Evolutionary conservation across 169 alveolate species (phyloP).

Genomic region (Neospora caninum): DNA sequence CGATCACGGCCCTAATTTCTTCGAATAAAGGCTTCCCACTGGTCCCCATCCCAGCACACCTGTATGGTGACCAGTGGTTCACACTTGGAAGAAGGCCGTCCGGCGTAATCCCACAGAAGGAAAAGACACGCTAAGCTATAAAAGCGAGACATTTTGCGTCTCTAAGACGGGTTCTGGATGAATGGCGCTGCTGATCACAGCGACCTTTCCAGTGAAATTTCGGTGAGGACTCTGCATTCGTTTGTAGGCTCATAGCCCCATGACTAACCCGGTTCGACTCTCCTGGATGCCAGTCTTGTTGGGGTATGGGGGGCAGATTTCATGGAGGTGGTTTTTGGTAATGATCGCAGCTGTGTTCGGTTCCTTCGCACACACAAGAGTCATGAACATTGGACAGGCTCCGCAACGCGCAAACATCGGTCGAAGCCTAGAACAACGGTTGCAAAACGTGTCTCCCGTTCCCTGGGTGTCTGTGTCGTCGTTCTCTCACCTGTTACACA

Average conservation of each 20-base stretch:
- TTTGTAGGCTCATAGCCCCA: no score
- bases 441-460: no score
- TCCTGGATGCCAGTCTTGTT: no score
- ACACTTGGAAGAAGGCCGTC: neutral
- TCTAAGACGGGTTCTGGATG: neutral
- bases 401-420: neutral
- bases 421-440: neutral
- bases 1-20: neutral
- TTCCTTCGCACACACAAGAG: neutral
- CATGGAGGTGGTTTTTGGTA: neutral
- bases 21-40: constrained; percentile 7
- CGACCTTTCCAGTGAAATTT: no score
- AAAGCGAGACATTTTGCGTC: neutral
- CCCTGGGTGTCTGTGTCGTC: no score
- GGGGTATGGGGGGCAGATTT: no score
- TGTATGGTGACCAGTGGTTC: neutral
- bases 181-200: neutral
- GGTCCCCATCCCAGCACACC: neutral
- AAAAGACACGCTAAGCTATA: neutral
- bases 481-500: no score
- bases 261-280: no score
- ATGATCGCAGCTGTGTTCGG: neutral
- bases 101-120: neutral
- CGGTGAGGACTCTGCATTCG: no score
- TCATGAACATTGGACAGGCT: no score